Evolutionary conservation across 805 yeast species (phyloP).

Genomic region (Blastobotrys attinorum): DNA sequence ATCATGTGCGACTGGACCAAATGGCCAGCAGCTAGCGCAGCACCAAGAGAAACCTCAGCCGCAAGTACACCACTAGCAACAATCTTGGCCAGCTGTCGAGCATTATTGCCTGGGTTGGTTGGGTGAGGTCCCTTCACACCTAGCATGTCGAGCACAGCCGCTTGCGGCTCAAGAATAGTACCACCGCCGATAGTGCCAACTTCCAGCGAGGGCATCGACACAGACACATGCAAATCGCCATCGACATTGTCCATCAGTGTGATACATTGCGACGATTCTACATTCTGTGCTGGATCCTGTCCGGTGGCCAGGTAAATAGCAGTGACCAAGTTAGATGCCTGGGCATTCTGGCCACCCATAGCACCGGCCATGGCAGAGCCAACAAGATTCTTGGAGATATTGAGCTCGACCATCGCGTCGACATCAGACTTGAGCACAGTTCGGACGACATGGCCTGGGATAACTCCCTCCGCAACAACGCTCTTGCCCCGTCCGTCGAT

Average conservation of each 20-base stretch:
- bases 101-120: slow-evolving; percentile 87
- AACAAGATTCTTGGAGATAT: slow-evolving; percentile 78
- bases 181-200: slow-evolving; percentile 99
- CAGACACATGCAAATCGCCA: slow-evolving; percentile 84
- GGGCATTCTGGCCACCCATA: slow-evolving; percentile 97
- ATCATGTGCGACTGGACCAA: slow-evolving; percentile 96
- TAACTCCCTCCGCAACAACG: slow-evolving; percentile 90
- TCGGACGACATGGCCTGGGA: slow-evolving; percentile 73
- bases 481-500: slow-evolving; percentile 98
- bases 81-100: slow-evolving; percentile 84
- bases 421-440: slow-evolving; percentile 88
- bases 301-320: slow-evolving; percentile 94
- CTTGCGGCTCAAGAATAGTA: slow-evolving; percentile 93
- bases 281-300: slow-evolving; percentile 99
- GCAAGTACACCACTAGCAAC: slow-evolving; percentile 95
- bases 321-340: slow-evolving; percentile 93
- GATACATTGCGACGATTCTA: slow-evolving; percentile 95
- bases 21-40: slow-evolving; percentile 98
- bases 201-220: slow-evolving; percentile 98
- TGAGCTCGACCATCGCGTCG: slow-evolving; percentile 83
- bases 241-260: slow-evolving; percentile 77
- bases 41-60: slow-evolving; percentile 87
- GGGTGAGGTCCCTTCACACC: slow-evolving; percentile 97
- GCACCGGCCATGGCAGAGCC: slow-evolving; percentile 99
- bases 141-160: slow-evolving; percentile 86